phyloP scores from a whole-genome alignment of 192 early-diverging fungal genomes.

The Jimgerdemannia flammicorona region DNA sequence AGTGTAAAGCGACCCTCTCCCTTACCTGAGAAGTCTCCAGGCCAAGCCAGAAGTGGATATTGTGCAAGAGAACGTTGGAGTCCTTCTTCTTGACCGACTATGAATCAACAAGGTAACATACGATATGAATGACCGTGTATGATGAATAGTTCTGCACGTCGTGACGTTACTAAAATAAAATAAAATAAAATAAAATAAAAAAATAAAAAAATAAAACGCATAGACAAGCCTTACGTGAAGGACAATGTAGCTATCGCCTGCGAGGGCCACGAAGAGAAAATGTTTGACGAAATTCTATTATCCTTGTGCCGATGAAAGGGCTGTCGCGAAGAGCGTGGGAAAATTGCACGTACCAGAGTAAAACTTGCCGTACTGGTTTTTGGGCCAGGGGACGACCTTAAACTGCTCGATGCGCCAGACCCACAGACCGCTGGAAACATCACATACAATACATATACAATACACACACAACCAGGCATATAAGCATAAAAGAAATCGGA shows the following conservation, averaged over 20 bases:
- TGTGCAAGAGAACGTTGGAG: slow-evolving; percentile 58
- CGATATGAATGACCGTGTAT: neutral
- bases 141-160: too few species aligned
- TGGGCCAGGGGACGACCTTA: slow-evolving; percentile 60
- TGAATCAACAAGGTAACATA: neutral
- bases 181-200: neutral
- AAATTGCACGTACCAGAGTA: slow-evolving; percentile 46
- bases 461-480: too few species aligned
- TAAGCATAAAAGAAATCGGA: too few species aligned
- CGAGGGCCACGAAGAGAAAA: too few species aligned
- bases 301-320: too few species aligned
- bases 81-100: slow-evolving; percentile 61
- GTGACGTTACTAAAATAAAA: too few species aligned
- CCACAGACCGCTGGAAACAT: slow-evolving; percentile 62
- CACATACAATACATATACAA: neutral
- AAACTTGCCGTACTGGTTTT: slow-evolving; percentile 60
- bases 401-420: slow-evolving; percentile 82
- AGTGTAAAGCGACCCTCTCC: neutral
- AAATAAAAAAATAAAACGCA: neutral
- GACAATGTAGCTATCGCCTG: slow-evolving; percentile 74
- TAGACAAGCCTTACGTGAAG: slow-evolving; percentile 48
- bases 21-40: slow-evolving; percentile 62
- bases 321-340: neutral
- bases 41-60: slow-evolving; percentile 87
- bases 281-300: too few species aligned